These are phyloP conservation scores for Podaxis sp. DNA, from an alignment of 768 basidiomycete species.

Conservation along the genomic window DNA sequence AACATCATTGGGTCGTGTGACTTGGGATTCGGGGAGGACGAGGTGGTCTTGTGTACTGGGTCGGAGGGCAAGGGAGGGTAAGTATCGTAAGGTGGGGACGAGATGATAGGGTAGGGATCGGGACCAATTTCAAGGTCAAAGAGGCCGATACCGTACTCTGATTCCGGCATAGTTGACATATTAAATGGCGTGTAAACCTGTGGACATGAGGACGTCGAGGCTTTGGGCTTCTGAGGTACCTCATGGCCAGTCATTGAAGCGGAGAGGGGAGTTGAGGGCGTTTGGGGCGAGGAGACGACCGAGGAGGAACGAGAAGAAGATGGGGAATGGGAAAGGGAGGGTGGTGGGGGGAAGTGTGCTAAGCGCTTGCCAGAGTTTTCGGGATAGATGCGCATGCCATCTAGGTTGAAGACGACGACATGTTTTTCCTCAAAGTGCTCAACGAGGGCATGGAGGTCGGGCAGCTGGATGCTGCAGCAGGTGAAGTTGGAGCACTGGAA, in stretches of 20 bases:
- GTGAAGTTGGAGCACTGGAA: constrained; percentile 38
- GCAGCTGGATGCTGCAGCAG: constrained; percentile 46
- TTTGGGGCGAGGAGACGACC: constrained; percentile 19
- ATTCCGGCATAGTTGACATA: neutral
- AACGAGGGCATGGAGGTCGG: constrained; percentile 49
- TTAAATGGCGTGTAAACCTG: constrained; percentile 14
- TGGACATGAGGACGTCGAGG: constrained; percentile 10
- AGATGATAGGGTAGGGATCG: constrained; percentile 13
- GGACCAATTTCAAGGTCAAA: constrained; percentile 6
- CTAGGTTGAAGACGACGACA: constrained; percentile 23
- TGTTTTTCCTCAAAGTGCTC: constrained; percentile 50
- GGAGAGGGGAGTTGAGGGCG: constrained; percentile 18
- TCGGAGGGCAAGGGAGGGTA: neutral
- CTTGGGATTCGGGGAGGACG: neutral
- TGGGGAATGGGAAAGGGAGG: constrained; percentile 17
- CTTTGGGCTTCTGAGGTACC: constrained; percentile 2
- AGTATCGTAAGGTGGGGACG: neutral
- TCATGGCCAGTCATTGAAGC: constrained; percentile 9
- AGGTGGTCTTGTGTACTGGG: neutral
- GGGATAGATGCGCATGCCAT: constrained; percentile 35
- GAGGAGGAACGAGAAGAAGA: constrained; percentile 23
- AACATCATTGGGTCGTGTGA: constrained; percentile 13
- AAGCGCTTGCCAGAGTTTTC: constrained; percentile 14
- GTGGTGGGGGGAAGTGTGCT: constrained; percentile 15
- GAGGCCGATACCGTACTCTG: neutral